Evolutionary conservation across 306 rosid species (phyloP).

Genomic region (Quercus cerris): DNA sequence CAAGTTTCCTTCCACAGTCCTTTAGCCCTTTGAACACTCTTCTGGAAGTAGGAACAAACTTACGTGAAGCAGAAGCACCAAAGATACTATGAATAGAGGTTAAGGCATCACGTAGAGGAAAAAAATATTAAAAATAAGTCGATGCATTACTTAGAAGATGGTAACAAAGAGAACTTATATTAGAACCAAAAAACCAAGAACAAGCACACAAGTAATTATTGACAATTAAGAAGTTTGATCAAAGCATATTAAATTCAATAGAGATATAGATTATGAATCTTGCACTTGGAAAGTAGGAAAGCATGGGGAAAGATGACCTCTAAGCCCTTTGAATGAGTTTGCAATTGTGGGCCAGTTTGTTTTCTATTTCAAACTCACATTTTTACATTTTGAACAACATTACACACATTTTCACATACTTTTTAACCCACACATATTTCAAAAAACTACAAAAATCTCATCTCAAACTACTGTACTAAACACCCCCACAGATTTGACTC

Average conservation of each 20-base stretch:
- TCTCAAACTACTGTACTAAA: too few relatives aligned
- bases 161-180: not conserved
- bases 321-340: not conserved
- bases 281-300: not conserved
- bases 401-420: too few relatives aligned
- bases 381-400: too few relatives aligned
- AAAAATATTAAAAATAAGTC: not conserved
- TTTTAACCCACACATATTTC: too few relatives aligned
- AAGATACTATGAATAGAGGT: slow-evolving; percentile 54
- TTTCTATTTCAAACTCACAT: not conserved
- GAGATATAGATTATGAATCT: not conserved
- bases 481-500: not conserved
- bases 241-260: not conserved
- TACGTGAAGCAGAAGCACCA: slow-evolving; percentile 61
- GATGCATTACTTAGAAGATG: not conserved
- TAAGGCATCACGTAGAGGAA: slow-evolving; percentile 35
- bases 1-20: slow-evolving; percentile 68
- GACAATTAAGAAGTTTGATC: not conserved
- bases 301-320: not conserved
- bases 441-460: too few relatives aligned
- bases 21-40: slow-evolving; percentile 67
- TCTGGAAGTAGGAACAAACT: slow-evolving; percentile 49
- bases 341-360: not conserved
- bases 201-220: not conserved
- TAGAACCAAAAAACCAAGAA: not conserved